Percentiles rank a stretch among this genome's conserved stretches.
These are phyloP conservation scores for Dalbergia cochinchinensis DNA, from an alignment of 306 rosid species.

Conservation along the genomic window DNA sequence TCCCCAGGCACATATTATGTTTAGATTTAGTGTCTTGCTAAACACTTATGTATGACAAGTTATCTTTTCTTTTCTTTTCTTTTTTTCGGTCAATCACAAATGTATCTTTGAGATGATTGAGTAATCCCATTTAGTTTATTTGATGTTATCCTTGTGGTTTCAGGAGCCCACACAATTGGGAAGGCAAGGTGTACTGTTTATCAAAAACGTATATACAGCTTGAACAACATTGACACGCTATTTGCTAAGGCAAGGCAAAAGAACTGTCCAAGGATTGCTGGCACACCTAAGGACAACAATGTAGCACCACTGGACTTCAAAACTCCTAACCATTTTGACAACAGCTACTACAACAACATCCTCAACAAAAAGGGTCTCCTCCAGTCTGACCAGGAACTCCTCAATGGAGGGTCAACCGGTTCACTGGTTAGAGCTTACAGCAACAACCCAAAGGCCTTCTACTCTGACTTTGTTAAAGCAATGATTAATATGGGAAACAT, in stretches of 20 bases:
- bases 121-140: neutral
- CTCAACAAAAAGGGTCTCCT: conserved; percentile 72
- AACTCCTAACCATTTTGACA: conserved; percentile 68
- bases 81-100: neutral
- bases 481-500: conserved; percentile 89
- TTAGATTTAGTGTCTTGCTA: neutral
- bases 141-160: neutral
- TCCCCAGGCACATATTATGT: neutral
- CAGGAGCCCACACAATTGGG: conserved; percentile 92
- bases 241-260: conserved; percentile 61
- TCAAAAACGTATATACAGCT: conserved; percentile 59
- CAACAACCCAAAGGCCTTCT: conserved; percentile 45
- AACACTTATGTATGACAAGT: neutral
- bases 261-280: conserved; percentile 58
- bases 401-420: conserved; percentile 72
- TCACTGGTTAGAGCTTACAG: conserved; percentile 67
- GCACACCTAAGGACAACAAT: conserved; percentile 65
- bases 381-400: conserved; percentile 79
- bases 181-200: conserved; percentile 66
- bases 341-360: conserved; percentile 71
- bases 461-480: conserved; percentile 61
- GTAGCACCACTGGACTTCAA: conserved; percentile 64
- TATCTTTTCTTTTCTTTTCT: no score
- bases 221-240: conserved; percentile 55
- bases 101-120: neutral